Base-by-base conservation (phyloP, 164 flowering plant genomes). In the Aristolochia contorta region DNA sequence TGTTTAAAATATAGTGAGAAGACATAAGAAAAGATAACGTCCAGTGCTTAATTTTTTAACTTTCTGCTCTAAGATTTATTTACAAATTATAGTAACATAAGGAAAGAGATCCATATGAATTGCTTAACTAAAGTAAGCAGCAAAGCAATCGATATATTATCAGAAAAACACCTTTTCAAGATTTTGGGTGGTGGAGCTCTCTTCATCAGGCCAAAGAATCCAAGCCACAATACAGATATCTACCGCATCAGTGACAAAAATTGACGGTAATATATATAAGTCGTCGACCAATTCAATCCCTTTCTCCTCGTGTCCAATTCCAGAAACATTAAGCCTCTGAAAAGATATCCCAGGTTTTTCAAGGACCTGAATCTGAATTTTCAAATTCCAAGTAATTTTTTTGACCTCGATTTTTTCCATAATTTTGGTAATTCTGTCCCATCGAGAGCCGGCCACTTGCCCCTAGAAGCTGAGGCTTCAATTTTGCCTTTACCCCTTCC, bases 181-280 rank as follows among this genome's bases (percentile, higher is more conserved):
- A 79, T 80, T 91, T 50, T 96, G 99, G 57, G 62, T 81, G 22
- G 95, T 84, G 74, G 82, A 78, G 69, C 82, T 82, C 76, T 91
- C 97, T 71, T 94, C 99, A 74, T 94, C 97, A 59, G 99, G 99
- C 93, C 96, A 94, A 64, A 94, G 91, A 66, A 88, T 77, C 99
- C 99, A 94, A 48, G 89, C 75, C 23, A 77, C 87, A 62, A 91
- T 69, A 54, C 78, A 71, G 74, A 85, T 43, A 71, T 91, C 99
- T 63, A 91, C 67, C 51, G 77, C 96, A 70, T 78, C 65, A 54
- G 59, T 66, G 20, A 94, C 60, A 66, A 54, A 27, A 62, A 94
- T 57, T 14, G 89, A 74, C 13, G 95, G 61, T 50, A 86, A 67
- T 68, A 77, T 69, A 67, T 71, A 81, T 1, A 77, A 81, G 58